phyloP scores from a whole-genome alignment of 2,329 filamentous ascomycete species.

The Fusarium austroafricanum region DNA sequence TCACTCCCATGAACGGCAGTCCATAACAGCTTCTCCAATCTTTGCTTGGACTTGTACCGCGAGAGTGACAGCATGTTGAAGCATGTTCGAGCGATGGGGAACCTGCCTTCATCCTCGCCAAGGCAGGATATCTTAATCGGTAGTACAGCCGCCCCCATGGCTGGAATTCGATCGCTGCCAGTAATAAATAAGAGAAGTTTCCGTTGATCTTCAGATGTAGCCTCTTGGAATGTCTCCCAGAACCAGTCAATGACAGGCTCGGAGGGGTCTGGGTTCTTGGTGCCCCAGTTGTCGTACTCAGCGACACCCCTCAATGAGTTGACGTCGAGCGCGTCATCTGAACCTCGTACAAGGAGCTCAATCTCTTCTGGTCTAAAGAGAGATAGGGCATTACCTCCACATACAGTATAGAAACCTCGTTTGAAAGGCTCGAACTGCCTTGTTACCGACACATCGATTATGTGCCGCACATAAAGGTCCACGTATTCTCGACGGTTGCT shows the following conservation, averaged over 20 bases:
- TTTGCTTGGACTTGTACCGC: constrained; percentile 74
- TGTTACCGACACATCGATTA: constrained; percentile 81
- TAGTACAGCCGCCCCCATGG: constrained; percentile 84
- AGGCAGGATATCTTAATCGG: constrained; percentile 81
- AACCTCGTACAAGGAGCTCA: constrained; percentile 85
- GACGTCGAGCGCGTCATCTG: constrained; percentile 85
- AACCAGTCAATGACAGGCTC: constrained; percentile 85
- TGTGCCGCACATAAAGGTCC: constrained; percentile 81
- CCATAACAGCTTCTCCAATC: constrained; percentile 80
- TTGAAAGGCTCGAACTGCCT: constrained; percentile 95
- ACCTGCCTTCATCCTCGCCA: constrained; percentile 78
- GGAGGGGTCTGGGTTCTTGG: constrained; percentile 62
- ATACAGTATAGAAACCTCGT: constrained; percentile 92
- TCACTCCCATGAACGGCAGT: constrained; percentile 89
- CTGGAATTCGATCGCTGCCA: constrained; percentile 89
- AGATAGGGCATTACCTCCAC: constrained; percentile 86
- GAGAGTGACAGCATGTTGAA: constrained; percentile 88
- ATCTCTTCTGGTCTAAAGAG: constrained; percentile 93
- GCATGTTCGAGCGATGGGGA: constrained; percentile 88
- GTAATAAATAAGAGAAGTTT: constrained; percentile 88
- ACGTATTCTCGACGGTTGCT: constrained; percentile 87
- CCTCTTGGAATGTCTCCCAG: constrained; percentile 81
- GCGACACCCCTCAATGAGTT: constrained; percentile 79
- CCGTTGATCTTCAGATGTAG: constrained; percentile 75
- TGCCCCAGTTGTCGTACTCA: constrained; percentile 83